Percentiles rank a stretch among this genome's conserved stretches.
These are phyloP conservation scores for Jasminum sambac DNA, from an alignment of 257 asterid species.

Conservation along the genomic window DNA sequence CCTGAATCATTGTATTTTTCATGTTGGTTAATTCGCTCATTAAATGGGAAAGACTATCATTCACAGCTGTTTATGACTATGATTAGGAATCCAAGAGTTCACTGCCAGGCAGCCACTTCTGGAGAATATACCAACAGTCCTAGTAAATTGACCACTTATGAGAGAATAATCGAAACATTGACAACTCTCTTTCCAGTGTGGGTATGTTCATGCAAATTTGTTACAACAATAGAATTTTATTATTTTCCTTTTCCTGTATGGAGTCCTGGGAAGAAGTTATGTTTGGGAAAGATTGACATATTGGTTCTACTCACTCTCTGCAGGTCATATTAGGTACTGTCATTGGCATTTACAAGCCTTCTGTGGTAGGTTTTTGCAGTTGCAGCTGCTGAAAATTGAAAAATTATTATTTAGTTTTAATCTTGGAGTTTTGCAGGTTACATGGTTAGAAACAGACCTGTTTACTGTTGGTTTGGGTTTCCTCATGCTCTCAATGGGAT, in stretches of 20 bases:
- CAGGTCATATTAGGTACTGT: constrained; percentile 93
- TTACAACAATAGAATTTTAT: constrained; percentile 18
- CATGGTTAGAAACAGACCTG: constrained; percentile 90
- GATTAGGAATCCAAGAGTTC: constrained; percentile 44
- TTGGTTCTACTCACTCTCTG: constrained; percentile 22
- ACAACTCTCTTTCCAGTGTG: constrained; percentile 92
- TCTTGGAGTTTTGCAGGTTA: constrained; percentile 58
- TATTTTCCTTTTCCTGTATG: constrained; percentile 16
- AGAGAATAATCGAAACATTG: constrained; percentile 81
- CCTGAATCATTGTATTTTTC: not conserved
- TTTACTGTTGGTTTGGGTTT: constrained; percentile 94
- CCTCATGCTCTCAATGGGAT: constrained; percentile 98
- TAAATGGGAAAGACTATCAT: not conserved
- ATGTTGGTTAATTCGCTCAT: not conserved
- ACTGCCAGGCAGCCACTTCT: constrained; percentile 71
- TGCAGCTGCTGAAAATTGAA: constrained; percentile 24
- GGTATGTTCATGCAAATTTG: constrained; percentile 52
- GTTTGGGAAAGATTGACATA: constrained; percentile 15
- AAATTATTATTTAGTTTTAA: constrained; percentile 9
- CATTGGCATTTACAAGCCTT: constrained; percentile 89
- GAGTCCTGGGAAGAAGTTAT: not conserved
- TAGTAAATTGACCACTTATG: constrained; percentile 65
- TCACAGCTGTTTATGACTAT: constrained; percentile 17
- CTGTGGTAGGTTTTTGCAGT: constrained; percentile 55
- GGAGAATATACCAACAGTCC: constrained; percentile 65